Evolutionary conservation across 768 basidiomycete genomes (phyloP).

Genomic region (Xerocomus brunneocitrinus): DNA sequence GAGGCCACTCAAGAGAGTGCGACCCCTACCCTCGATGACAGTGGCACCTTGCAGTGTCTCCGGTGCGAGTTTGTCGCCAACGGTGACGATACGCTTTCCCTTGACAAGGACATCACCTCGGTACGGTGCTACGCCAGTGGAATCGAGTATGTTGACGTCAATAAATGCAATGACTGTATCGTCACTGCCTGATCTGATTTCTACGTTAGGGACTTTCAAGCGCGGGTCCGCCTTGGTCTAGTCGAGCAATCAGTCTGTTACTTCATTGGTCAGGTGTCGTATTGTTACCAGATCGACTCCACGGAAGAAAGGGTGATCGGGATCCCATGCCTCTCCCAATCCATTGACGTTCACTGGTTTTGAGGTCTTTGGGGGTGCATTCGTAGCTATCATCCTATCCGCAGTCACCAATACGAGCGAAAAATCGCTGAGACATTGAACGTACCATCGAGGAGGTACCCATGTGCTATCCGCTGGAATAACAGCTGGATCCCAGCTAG

Average conservation of each 20-base stretch:
- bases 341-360: constrained; percentile 12
- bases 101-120: constrained; percentile 32
- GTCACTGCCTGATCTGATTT: constrained; percentile 21
- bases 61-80: constrained; percentile 21
- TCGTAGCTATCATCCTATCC: constrained; percentile 20
- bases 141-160: constrained; percentile 34
- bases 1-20: constrained; percentile 35
- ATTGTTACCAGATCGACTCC: constrained; percentile 20
- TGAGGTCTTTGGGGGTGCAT: neutral
- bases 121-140: constrained; percentile 31
- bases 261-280: neutral
- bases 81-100: constrained; percentile 28
- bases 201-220: constrained; percentile 21
- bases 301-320: constrained; percentile 17
- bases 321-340: constrained; percentile 24
- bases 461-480: constrained; percentile 24
- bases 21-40: constrained; percentile 30
- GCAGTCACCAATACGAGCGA: neutral
- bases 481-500: constrained; percentile 23
- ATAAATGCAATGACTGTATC: constrained; percentile 20
- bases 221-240: constrained; percentile 21
- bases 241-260: neutral
- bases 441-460: constrained; percentile 25
- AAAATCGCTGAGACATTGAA: neutral
- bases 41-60: constrained; percentile 18